These are phyloP conservation scores for Auricularia cornea DNA, from an alignment of 768 basidiomycete genomes.

Conservation along the genomic window DNA sequence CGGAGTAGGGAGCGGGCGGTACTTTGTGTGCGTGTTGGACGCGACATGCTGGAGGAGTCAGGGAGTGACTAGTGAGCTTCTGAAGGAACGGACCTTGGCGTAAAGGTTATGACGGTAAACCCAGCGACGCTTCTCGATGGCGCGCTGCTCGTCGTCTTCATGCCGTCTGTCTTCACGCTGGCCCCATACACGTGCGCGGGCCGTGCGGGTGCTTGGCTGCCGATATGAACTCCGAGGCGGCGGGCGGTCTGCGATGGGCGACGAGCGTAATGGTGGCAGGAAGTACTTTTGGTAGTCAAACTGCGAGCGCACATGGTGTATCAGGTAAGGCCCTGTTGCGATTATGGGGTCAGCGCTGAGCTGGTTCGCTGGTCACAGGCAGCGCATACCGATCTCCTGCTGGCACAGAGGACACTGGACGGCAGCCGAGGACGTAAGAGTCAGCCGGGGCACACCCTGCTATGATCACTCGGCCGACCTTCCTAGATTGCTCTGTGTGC, in stretches of 20 bases:
- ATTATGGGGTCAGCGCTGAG: constrained; percentile 12
- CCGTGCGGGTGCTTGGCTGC: constrained; percentile 20
- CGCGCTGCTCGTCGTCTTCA: constrained; percentile 61
- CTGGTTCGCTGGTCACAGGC: background rate
- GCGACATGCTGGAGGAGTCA: constrained; percentile 65
- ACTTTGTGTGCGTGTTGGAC: constrained; percentile 77
- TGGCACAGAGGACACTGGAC: constrained; percentile 65
- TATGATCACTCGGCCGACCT: constrained; percentile 5
- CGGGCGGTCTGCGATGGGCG: constrained; percentile 24
- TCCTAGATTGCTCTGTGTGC: constrained; percentile 19
- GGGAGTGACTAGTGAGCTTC: background rate
- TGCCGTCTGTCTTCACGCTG: constrained; percentile 41
- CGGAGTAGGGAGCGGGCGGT: constrained; percentile 84
- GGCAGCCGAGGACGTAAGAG: constrained; percentile 33
- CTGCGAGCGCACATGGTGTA: constrained; percentile 69
- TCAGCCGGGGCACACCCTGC: constrained; percentile 1
- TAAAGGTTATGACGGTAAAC: constrained; percentile 73
- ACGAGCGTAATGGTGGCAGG: constrained; percentile 54
- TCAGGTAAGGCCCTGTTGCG: constrained; percentile 48
- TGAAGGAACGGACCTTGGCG: constrained; percentile 59
- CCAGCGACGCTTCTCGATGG: constrained; percentile 67
- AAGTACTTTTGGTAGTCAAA: constrained; percentile 79
- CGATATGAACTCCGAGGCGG: constrained; percentile 25
- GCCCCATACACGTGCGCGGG: constrained; percentile 17
- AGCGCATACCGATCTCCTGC: constrained; percentile 39